These are phyloP conservation scores for Fusarium austroafricanum DNA, from an alignment of 2,329 filamentous ascomycete species.

Conservation along the genomic window DNA sequence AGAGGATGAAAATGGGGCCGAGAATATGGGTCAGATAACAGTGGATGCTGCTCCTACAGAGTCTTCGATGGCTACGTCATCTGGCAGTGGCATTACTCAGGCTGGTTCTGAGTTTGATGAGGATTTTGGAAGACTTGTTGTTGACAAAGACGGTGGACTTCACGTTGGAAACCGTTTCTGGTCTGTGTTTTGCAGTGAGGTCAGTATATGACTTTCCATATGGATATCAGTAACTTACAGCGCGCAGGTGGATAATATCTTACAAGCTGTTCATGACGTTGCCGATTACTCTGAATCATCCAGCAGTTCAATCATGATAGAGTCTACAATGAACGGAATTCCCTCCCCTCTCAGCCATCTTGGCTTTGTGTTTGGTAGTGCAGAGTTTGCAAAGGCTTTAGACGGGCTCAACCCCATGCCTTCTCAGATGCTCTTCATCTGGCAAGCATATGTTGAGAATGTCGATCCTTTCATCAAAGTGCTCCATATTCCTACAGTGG, in stretches of 20 bases:
- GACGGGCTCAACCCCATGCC: slow-evolving; percentile 43
- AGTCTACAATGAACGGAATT: background rate
- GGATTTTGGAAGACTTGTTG: slow-evolving; percentile 47
- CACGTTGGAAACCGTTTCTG: slow-evolving; percentile 49
- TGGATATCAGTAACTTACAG: background rate
- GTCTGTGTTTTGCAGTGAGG: slow-evolving; percentile 49
- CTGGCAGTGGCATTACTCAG: background rate
- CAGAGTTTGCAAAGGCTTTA: slow-evolving; percentile 9
- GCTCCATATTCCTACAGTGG: slow-evolving; percentile 39
- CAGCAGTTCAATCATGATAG: slow-evolving; percentile 4
- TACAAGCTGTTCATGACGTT: slow-evolving; percentile 48
- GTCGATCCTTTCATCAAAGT: slow-evolving; percentile 51
- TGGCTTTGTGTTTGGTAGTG: slow-evolving; percentile 38
- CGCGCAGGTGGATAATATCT: slow-evolving; percentile 46
- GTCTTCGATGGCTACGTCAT: slow-evolving; percentile 11
- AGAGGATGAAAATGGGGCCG: slow-evolving; percentile 41
- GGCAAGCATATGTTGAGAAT: slow-evolving; percentile 47
- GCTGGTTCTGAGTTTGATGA: slow-evolving; percentile 42
- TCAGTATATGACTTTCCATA: background rate
- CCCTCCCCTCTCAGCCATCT: slow-evolving; percentile 17
- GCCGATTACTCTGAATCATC: slow-evolving; percentile 18
- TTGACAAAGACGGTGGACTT: slow-evolving; percentile 42
- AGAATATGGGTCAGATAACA: slow-evolving; percentile 13
- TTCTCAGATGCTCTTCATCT: slow-evolving; percentile 47
- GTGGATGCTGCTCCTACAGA: slow-evolving; percentile 19